These are phyloP conservation scores for Hebeloma cylindrosporum DNA, from an alignment of 768 basidiomycete species.

Conservation along the genomic window DNA sequence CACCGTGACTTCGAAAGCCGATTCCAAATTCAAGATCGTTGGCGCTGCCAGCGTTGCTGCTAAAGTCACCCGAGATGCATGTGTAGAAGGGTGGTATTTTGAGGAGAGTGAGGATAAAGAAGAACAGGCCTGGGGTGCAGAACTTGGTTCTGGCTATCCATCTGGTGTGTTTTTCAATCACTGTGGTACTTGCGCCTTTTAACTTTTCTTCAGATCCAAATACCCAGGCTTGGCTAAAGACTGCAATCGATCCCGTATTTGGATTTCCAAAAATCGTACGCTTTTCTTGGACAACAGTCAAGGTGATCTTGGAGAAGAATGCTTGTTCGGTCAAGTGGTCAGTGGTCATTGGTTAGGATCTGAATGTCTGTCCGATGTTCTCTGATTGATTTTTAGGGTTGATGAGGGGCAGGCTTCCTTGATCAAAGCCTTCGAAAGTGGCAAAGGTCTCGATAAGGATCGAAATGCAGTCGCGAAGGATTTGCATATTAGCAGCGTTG, in stretches of 20 bases:
- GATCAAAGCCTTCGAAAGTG: constrained; percentile 70
- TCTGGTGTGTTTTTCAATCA: constrained; percentile 50
- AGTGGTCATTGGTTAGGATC: constrained; percentile 5
- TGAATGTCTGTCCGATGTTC: neutral
- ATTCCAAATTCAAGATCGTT: constrained; percentile 95
- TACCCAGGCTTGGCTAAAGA: constrained; percentile 83
- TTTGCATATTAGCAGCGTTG: constrained; percentile 69
- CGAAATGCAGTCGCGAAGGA: constrained; percentile 72
- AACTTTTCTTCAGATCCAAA: constrained; percentile 69
- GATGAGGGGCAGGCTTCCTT: constrained; percentile 83
- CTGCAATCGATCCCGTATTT: constrained; percentile 81
- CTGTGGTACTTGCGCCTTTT: constrained; percentile 1
- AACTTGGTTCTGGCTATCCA: constrained; percentile 87
- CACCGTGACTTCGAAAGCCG: constrained; percentile 90
- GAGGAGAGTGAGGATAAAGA: constrained; percentile 50
- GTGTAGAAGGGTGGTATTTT: constrained; percentile 83
- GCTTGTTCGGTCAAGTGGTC: constrained; percentile 85
- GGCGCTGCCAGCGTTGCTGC: constrained; percentile 98
- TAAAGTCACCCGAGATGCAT: constrained; percentile 92
- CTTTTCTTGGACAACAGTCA: constrained; percentile 96
- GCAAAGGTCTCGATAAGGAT: constrained; percentile 73
- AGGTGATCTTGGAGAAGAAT: constrained; percentile 76
- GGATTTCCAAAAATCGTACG: constrained; percentile 89
- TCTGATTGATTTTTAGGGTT: constrained; percentile 47
- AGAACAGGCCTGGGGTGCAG: constrained; percentile 28